These are phyloP conservation scores for Pseudogymnoascus sp. DNA, from an alignment of 2,329 filamentous ascomycete genomes.

Conservation along the genomic window DNA sequence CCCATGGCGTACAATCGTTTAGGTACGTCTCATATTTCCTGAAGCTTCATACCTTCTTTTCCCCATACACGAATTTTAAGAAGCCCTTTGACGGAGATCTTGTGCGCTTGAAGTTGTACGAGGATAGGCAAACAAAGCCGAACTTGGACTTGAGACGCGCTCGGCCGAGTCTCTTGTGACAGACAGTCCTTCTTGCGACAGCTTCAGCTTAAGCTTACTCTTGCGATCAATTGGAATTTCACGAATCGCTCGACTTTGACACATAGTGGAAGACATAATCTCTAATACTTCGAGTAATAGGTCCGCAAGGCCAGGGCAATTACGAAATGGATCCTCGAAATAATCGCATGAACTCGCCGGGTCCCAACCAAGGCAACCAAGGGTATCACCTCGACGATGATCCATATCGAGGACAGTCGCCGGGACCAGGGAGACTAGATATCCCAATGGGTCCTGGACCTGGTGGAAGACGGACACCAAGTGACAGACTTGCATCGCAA, in stretches of 20 bases:
- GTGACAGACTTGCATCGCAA: slow-evolving; percentile 73
- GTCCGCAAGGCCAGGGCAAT: slow-evolving; percentile 29
- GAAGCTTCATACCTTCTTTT: neutral
- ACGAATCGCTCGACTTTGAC: neutral
- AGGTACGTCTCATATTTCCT: slow-evolving; percentile 42
- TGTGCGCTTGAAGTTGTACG: neutral
- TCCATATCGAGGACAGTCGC: slow-evolving; percentile 23
- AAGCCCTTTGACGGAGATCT: neutral
- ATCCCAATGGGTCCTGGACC: slow-evolving; percentile 55
- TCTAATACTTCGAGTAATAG: slow-evolving; percentile 10
- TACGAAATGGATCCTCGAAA: slow-evolving; percentile 52
- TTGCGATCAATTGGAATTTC: neutral
- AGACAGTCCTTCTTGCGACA: neutral
- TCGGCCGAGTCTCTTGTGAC: neutral
- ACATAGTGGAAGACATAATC: neutral
- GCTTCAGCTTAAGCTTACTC: neutral
- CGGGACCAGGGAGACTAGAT: slow-evolving; percentile 40
- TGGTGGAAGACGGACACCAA: slow-evolving; percentile 45
- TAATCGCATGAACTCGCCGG: slow-evolving; percentile 66
- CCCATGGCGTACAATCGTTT: slow-evolving; percentile 66
- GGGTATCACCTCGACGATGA: slow-evolving; percentile 73
- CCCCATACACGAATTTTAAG: neutral
- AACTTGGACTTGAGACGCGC: neutral
- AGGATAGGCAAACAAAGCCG: neutral
- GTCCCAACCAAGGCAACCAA: slow-evolving; percentile 29